A percentile compares a stretch with the other conserved stretches of the same genome.
These are phyloP conservation scores for Cercospora brassicicola DNA, from an alignment of 2,329 filamentous ascomycete species.

Conservation along the genomic window DNA sequence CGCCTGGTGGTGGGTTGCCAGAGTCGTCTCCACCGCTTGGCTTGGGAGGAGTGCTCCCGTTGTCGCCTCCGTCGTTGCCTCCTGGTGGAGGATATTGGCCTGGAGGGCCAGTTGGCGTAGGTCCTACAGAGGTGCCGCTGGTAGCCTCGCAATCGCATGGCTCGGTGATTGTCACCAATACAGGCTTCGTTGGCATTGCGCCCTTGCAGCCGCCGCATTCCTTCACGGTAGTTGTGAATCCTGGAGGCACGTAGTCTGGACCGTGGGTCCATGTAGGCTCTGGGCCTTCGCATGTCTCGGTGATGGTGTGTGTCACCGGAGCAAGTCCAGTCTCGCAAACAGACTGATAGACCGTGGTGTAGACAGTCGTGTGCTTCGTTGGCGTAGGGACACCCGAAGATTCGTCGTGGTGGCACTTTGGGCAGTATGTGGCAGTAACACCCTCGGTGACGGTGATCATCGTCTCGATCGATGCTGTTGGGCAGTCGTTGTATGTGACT, in stretches of 20 bases:
- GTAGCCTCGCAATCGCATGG: conserved; percentile 40
- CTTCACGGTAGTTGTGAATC: conserved; percentile 39
- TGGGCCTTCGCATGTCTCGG: conserved; percentile 39
- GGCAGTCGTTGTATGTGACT: conserved; percentile 39
- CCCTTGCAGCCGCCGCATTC: conserved; percentile 38
- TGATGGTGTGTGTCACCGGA: conserved; percentile 40
- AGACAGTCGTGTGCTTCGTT: conserved; percentile 36
- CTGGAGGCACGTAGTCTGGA: conserved; percentile 38
- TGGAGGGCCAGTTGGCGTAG: conserved; percentile 21
- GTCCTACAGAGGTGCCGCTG: conserved; percentile 27
- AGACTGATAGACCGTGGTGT: conserved; percentile 40
- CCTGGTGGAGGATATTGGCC: conserved; percentile 9
- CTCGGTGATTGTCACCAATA: conserved; percentile 40
- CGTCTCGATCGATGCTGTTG: conserved; percentile 32
- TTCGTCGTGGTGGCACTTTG: conserved; percentile 34
- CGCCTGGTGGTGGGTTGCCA: conserved; percentile 6
- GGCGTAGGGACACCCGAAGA: conserved; percentile 8
- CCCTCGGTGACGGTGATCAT: conserved; percentile 40
- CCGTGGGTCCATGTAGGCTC: conserved; percentile 40
- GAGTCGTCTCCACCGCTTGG: conserved; percentile 2
- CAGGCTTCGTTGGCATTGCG: conserved; percentile 24
- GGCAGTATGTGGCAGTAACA: conserved; percentile 42
- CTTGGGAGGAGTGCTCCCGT: conserved; percentile 5
- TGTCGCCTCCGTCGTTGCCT: background rate
- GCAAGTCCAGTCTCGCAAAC: conserved; percentile 39